Percentiles rank a stretch among this genome's conserved stretches.
Evolutionary conservation across 208 protist genomes (phyloP).

Genomic region (Herpetomonas samuelpessoai): DNA sequence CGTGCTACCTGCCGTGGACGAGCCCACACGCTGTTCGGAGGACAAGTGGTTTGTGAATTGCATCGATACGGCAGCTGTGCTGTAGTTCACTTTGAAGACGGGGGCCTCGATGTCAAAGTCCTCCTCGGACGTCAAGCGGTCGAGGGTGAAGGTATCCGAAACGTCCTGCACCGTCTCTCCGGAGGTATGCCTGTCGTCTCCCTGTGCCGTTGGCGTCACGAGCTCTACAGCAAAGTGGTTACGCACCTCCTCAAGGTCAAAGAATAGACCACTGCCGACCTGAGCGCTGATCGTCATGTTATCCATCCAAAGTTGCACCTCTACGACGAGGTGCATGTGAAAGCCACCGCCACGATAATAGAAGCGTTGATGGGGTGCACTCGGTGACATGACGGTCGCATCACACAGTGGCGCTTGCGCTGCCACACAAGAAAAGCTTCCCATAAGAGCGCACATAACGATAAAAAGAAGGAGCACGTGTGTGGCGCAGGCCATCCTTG

Average conservation of each 20-base stretch:
- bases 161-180: slow-evolving; percentile 33
- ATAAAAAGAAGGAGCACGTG: no score
- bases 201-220: no score
- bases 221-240: slow-evolving; percentile 70
- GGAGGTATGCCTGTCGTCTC: no score
- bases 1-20: no score
- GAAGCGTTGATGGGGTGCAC: no score
- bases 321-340: slow-evolving; percentile 74
- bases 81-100: slow-evolving; percentile 61
- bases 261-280: slow-evolving; percentile 62
- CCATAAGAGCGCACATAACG: no score
- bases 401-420: no score
- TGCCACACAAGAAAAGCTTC: no score
- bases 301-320: slow-evolving; percentile 33
- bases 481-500: no score
- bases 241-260: slow-evolving; percentile 63
- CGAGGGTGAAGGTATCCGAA: slow-evolving; percentile 23
- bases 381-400: no score
- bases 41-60: no score
- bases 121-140: slow-evolving; percentile 35
- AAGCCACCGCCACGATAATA: slow-evolving; percentile 54
- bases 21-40: no score
- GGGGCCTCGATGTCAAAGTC: slow-evolving; percentile 85
- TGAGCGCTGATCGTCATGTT: slow-evolving; percentile 29
- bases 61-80: slow-evolving; percentile 36